Base-by-base conservation (phyloP, 257 asterid genomes). In the Cordia subcordata region DNA sequence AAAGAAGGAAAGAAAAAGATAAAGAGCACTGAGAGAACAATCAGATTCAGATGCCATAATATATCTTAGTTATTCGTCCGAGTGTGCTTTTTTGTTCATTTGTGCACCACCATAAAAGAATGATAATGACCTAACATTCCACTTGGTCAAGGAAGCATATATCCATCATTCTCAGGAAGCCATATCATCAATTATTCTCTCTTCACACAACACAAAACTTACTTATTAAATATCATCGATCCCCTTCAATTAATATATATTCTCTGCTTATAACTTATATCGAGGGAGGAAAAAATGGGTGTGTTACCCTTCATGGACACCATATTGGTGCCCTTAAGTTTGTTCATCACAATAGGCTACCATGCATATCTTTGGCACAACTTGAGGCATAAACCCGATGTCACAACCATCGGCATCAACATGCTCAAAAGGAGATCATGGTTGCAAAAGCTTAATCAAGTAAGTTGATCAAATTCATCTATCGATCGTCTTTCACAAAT, bases 321-420 rank as follows among this genome's bases (percentile, higher is more conserved):
- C 69, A 58, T 84, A n/a, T 22, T 89, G 55, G 97, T 89, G 5
- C 90, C 94, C 0, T 14, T 72, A 4, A 84, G 92, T 76, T 67
- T 89, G 33, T 82, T 84, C 80, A 52, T 86, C 33, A 86, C 92
- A 13, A 67, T 89, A 2, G 92, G 91, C 0, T 89, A 89, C 79
- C 97, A 89, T 58, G 88, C 81, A 17, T 86, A 81, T 51, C 91
- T 89, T 0, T 84, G 84, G 80, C 95, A 86, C 74, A 54, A 58
- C 58, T 66, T 80, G 54, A 75, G 61, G 71, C 72, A 68, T 51
- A 80, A 71, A 10, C 95, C 95, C 22, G 55, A 66, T 13, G 33
- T 50, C 3, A 86, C 96, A 4, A 57, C 91, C 5, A 77, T 86
- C 50, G 95, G 95, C 55, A 61, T 77, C 81, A 79, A 80, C 83